A percentile compares a stretch with the other conserved stretches of the same genome.
phyloP scores from a whole-genome alignment of 495 filamentous ascomycete species.

The Pyronema domesticum region DNA sequence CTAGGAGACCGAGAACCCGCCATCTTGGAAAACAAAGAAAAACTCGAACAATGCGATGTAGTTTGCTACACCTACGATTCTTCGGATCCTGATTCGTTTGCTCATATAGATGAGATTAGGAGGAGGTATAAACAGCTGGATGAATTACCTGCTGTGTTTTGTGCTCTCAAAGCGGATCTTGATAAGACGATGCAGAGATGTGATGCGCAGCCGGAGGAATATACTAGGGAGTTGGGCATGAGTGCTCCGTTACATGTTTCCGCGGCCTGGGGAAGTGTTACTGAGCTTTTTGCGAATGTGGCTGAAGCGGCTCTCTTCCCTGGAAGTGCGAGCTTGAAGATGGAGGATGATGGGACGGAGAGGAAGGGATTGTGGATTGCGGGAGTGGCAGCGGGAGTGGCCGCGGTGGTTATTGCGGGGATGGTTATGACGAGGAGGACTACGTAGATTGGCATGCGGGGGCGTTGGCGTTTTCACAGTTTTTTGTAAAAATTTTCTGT shows the following conservation, averaged over 20 bases:
- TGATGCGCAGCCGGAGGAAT: conserved; percentile 82
- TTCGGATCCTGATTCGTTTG: conserved; percentile 83
- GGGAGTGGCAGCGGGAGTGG: conserved; percentile 59
- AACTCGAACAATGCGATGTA: conserved; percentile 83
- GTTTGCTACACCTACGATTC: conserved; percentile 95
- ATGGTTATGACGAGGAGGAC: too few species aligned
- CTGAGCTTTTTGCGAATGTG: conserved; percentile 54
- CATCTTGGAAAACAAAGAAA: conserved; percentile 76
- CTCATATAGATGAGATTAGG: conserved; percentile 70
- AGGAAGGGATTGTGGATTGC: conserved; percentile 71
- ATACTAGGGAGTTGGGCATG: conserved; percentile 64
- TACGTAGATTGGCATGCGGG: too few species aligned
- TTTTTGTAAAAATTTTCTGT: too few species aligned
- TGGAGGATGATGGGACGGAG: conserved; percentile 64
- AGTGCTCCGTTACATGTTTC: conserved; percentile 82
- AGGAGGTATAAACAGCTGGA: conserved; percentile 60
- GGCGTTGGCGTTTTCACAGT: too few species aligned
- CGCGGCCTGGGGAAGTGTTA: conserved; percentile 75
- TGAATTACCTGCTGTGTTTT: conserved; percentile 72
- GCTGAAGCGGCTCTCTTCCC: conserved; percentile 80
- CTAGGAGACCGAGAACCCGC: conserved; percentile 89
- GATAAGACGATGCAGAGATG: conserved; percentile 87
- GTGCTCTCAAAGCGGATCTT: conserved; percentile 79
- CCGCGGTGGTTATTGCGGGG: neutral
- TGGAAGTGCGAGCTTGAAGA: conserved; percentile 69